phyloP scores from a whole-genome alignment of 2,329 filamentous ascomycete species.

The Dothiorella sarmentorum region DNA sequence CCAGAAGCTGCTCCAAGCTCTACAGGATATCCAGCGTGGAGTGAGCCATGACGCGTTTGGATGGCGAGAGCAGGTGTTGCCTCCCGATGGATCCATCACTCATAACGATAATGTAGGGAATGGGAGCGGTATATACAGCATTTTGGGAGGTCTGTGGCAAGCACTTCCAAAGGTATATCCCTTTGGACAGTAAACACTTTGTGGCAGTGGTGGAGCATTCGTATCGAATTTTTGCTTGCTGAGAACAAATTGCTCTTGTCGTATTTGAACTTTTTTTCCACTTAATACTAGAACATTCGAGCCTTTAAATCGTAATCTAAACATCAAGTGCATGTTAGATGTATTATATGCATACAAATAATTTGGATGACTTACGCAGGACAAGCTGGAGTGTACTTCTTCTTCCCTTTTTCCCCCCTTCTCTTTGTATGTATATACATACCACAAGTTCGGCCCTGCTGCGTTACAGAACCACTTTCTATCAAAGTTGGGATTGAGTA shows the following conservation, averaged over 20 bases:
- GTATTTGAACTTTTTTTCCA: too few species aligned
- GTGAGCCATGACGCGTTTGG: slow-evolving; percentile 6
- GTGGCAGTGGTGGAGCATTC: not conserved
- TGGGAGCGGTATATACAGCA: not conserved
- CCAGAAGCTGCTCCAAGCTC: not conserved
- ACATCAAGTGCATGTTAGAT: not conserved
- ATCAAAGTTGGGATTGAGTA: too few species aligned
- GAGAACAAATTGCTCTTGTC: too few species aligned
- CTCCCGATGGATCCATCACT: not conserved
- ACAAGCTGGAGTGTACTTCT: too few species aligned
- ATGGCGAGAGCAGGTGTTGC: not conserved
- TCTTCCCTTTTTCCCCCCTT: too few species aligned
- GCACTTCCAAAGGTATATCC: not conserved
- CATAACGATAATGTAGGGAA: not conserved
- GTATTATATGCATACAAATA: too few species aligned
- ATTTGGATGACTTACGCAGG: too few species aligned
- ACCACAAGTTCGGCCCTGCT: too few species aligned
- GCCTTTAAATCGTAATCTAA: not conserved
- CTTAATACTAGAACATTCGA: not conserved
- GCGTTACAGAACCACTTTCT: too few species aligned
- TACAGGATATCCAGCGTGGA: not conserved
- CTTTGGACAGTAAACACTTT: not conserved
- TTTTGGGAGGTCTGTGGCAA: not conserved
- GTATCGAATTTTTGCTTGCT: not conserved
- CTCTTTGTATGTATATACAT: too few species aligned